These are phyloP conservation scores for Acanthamoeba polyphaga DNA, from an alignment of 208 protist species.

Conservation along the genomic window DNA sequence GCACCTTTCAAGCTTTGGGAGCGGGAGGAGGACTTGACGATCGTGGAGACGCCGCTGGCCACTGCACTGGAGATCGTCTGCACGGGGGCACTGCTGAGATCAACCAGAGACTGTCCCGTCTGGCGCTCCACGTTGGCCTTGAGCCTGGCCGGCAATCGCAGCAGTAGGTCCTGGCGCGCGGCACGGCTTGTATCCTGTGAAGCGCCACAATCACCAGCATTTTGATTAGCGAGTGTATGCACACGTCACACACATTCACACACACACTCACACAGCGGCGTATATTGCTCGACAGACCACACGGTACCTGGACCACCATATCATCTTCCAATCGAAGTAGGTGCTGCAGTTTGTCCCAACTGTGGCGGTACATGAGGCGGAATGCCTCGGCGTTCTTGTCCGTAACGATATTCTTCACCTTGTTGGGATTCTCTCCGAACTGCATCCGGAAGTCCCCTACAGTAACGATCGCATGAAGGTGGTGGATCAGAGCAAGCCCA, in stretches of 20 bases:
- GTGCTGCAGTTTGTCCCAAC: conserved; percentile 30
- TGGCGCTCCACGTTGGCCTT: conserved; percentile 34
- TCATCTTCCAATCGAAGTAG: conserved; percentile 4
- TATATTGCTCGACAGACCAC: neutral
- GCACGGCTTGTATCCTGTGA: conserved; percentile 25
- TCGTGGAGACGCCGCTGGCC: neutral
- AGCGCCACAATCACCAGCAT: neutral
- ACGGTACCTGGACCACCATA: neutral
- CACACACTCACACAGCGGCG: neutral
- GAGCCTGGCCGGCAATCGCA: neutral
- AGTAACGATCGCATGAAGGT: neutral
- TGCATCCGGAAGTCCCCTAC: conserved; percentile 44
- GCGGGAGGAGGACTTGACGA: conserved; percentile 20
- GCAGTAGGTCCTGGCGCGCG: conserved; percentile 23
- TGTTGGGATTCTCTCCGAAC: conserved; percentile 58
- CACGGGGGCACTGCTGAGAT: neutral
- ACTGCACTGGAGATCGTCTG: neutral
- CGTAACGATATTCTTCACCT: conserved; percentile 67
- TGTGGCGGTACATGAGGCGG: conserved; percentile 42
- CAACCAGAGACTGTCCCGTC: neutral
- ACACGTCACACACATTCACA: too few species aligned
- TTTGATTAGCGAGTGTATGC: too few species aligned
- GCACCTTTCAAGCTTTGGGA: conserved; percentile 41
- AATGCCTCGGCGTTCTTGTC: conserved; percentile 59
- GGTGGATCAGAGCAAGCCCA: too few species aligned